Base-by-base conservation (phyloP, 306 rosid species). In the Acacia acuminata region DNA sequence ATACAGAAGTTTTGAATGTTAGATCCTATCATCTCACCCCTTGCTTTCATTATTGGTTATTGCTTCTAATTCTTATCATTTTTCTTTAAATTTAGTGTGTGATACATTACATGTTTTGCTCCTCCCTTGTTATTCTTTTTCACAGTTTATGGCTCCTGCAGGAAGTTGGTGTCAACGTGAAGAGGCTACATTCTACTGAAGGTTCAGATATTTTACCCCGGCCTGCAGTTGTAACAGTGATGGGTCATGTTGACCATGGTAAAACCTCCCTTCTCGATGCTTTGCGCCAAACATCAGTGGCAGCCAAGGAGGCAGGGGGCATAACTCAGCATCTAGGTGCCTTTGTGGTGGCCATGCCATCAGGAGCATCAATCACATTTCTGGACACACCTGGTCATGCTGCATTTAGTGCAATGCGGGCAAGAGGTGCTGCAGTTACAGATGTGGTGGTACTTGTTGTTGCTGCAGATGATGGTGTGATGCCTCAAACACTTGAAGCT, bases 331-430 rank as follows among this genome's bases (percentile, higher is more conserved):
- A 96, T 88, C 78, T 96, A 45, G 98, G 99, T 86, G 99, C 99
- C 79, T 92, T 96, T 89, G 92, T 92, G 89, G 98, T 92, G 81
- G 82, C 63, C 81, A 96, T 96, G 99, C 83, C 90, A 16, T 90
- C 97, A n/a, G 96, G 99, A 71, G 97, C 98, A 66, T 80, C 94
- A 40, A 92, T 94, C 86, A 94, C 99, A 76, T 94, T 96, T 87
- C 98, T 96, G 55, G 98, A 96, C 84, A 94, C 99, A 40, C 99
- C 98, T 66, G 99, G 99, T 44, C 99, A 93, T 88, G 99, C 99
- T 64, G 99, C 98, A 66, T 96, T 96, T 86, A 93, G 99, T 89
- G 98, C 98, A n/a, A 93, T 96, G 99, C 89, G 97, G 70, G 96
- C 94, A 78, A 91, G 99, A 88, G 99, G 98, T 36, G 99, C 98